Percentiles rank a stretch among this genome's conserved stretches.
These are phyloP conservation scores for Galerina marginata DNA, from an alignment of 768 basidiomycete species.

Conservation along the genomic window DNA sequence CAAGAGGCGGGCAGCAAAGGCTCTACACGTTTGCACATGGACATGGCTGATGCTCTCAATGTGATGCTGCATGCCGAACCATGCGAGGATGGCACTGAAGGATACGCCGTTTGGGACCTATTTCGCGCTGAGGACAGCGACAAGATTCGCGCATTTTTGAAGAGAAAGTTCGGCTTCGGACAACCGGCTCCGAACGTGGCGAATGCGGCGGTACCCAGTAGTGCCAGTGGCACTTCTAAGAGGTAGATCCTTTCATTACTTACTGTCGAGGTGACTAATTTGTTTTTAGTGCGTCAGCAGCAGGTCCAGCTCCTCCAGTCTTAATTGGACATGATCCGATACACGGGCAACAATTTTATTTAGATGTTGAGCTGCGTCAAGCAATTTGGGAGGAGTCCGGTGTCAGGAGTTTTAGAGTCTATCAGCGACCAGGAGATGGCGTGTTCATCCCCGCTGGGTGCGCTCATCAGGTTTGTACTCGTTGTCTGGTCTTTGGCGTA, in stretches of 20 bases:
- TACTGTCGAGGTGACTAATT: not conserved
- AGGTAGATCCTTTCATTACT: not conserved
- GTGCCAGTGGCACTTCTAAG: slow-evolving; percentile 6
- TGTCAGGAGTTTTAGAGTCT: slow-evolving; percentile 82
- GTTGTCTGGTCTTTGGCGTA: not conserved
- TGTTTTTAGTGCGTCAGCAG: slow-evolving; percentile 13
- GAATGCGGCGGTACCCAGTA: not conserved
- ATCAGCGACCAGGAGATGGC: slow-evolving; percentile 91
- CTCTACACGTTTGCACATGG: slow-evolving; percentile 90
- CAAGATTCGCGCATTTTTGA: slow-evolving; percentile 78
- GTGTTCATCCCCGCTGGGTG: slow-evolving; percentile 96
- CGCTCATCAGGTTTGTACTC: slow-evolving; percentile 75
- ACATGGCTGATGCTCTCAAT: slow-evolving; percentile 93
- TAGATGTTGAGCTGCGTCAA: slow-evolving; percentile 71
- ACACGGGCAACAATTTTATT: slow-evolving; percentile 87
- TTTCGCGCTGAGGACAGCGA: slow-evolving; percentile 83
- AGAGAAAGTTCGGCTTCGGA: slow-evolving; percentile 55
- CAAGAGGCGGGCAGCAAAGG: slow-evolving; percentile 76
- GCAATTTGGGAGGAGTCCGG: slow-evolving; percentile 70
- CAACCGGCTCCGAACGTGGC: slow-evolving; percentile 6
- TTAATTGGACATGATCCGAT: slow-evolving; percentile 78
- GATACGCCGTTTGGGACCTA: slow-evolving; percentile 92
- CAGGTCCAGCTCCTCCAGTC: slow-evolving; percentile 29
- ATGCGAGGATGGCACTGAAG: slow-evolving; percentile 63
- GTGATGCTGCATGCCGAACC: slow-evolving; percentile 80